phyloP scores from a whole-genome alignment of 306 rosid species.

The Quercus wislizeni region DNA sequence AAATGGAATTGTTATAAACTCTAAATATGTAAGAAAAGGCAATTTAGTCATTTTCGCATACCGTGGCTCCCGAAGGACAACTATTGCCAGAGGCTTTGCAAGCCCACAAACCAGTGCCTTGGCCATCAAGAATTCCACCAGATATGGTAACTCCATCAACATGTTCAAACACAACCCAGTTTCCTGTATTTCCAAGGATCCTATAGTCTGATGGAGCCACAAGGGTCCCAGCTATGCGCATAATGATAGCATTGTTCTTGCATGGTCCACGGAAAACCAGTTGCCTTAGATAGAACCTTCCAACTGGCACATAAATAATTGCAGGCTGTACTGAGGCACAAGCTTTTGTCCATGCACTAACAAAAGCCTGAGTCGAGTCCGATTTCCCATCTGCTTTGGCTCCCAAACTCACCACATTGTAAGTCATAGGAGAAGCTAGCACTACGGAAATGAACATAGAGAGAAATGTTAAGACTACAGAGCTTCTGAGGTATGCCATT shows the following conservation, averaged over 20 bases:
- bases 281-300: slow-evolving; percentile 34
- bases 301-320: slow-evolving; percentile 37
- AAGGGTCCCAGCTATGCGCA: slow-evolving; percentile 35
- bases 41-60: neutral
- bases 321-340: slow-evolving; percentile 35
- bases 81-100: slow-evolving; percentile 40
- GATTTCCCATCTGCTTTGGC: no score
- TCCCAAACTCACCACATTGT: no score
- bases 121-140: slow-evolving; percentile 47
- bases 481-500: no score
- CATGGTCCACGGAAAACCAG: slow-evolving; percentile 43
- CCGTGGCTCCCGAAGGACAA: slow-evolving; percentile 56
- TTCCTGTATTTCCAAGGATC: slow-evolving; percentile 34
- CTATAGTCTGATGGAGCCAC: slow-evolving; percentile 42
- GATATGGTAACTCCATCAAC: slow-evolving; percentile 39
- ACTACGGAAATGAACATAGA: no score
- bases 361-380: no score
- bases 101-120: slow-evolving; percentile 47
- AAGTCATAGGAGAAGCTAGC: no score
- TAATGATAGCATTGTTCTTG: slow-evolving; percentile 6
- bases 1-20: no score
- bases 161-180: slow-evolving; percentile 36
- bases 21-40: neutral
- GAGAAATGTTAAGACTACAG: no score
- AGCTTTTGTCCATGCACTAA: slow-evolving; percentile 7